Evolutionary conservation across 2,329 filamentous ascomycete genomes (phyloP), one percentile per base, ranked within the genome.

Genomic region (Pseudodiploospora longispora): DNA sequence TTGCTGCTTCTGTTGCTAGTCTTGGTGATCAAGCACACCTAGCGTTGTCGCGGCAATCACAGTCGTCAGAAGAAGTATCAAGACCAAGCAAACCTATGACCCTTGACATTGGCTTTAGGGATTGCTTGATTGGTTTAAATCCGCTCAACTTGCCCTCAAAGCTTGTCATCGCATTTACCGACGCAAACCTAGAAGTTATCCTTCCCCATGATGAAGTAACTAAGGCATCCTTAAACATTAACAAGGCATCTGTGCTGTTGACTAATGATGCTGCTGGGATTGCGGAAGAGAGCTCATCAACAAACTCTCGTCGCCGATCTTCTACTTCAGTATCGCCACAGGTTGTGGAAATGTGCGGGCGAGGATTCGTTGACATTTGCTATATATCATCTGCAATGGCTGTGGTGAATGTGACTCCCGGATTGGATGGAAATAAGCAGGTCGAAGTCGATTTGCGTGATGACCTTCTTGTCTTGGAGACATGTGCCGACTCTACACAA

Each of bases 401-500:
- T 1, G 68, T 70, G 3, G 72, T 93, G 3, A 76, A 79, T 38
- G 69, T 90, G 9, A 66, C 70, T 27, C 70, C 71, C 3, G 69
- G 69, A 2, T 43, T 52, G 4, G 75, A 81, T 32, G 77, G 74
- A 1, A 73, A 80, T 30, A 84, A 82, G 50, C 76, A 80, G 35
- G 64, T 96, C 10, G 83, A 93, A 52, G 74, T 96, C 1, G 87
- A 95, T 50, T 69, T 97, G 38, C 80, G 80, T 48, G 90, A 95
- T 56, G 85, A 95, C 51, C 73, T 98, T 1, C 72, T 98, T 42
- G 83, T 98, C 31, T 68, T 98, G 6, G 93, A 98, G 63, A 94
- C 90, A 1, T 98, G 94, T 57, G 93, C 93, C 30, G 93, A 98
- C 64, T 98, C 93, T 2, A 97, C 89, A 0, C 89, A 96, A 61